Conservation (phyloP, 176 grass and related monocot genomes). For the Elaeis guineensis region DNA sequence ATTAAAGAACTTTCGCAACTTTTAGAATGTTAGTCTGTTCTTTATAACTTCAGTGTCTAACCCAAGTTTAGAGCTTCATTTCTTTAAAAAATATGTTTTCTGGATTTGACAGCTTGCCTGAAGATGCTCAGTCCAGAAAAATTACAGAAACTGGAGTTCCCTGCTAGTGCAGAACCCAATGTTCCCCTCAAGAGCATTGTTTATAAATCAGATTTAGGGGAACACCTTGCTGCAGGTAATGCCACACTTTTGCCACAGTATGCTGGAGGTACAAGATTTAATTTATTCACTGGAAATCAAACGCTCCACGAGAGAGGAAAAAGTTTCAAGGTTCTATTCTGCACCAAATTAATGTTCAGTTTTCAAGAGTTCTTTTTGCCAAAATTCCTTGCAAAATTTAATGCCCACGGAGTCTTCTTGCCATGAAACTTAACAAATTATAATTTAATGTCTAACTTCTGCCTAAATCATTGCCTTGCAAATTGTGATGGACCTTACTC, state of each 20-base stretch:
- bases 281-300: constrained; percentile 76
- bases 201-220: constrained; percentile 39
- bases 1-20: too few relatives aligned
- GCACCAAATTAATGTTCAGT: constrained; percentile 2
- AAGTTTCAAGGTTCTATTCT: constrained; percentile 78
- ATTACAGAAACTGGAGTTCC: constrained; percentile 52
- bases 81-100: neutral
- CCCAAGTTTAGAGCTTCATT: too few relatives aligned
- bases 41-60: too few relatives aligned
- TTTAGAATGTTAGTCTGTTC: too few relatives aligned
- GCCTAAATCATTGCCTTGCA: too few relatives aligned
- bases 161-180: constrained; percentile 28
- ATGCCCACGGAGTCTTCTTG: too few relatives aligned
- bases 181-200: constrained; percentile 35
- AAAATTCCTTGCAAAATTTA: too few relatives aligned
- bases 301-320: constrained; percentile 71
- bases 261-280: constrained; percentile 43
- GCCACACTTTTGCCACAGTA: constrained; percentile 5
- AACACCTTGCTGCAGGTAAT: constrained; percentile 21
- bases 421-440: too few relatives aligned
- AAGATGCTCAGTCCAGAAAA: constrained; percentile 48
- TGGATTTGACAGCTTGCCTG: constrained; percentile 64
- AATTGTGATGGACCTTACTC: too few relatives aligned
- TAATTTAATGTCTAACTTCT: too few relatives aligned
- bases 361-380: too few relatives aligned